Evolutionary conservation across 441 rosid species (phyloP).

Genomic region (Biscutella auriculata): DNA sequence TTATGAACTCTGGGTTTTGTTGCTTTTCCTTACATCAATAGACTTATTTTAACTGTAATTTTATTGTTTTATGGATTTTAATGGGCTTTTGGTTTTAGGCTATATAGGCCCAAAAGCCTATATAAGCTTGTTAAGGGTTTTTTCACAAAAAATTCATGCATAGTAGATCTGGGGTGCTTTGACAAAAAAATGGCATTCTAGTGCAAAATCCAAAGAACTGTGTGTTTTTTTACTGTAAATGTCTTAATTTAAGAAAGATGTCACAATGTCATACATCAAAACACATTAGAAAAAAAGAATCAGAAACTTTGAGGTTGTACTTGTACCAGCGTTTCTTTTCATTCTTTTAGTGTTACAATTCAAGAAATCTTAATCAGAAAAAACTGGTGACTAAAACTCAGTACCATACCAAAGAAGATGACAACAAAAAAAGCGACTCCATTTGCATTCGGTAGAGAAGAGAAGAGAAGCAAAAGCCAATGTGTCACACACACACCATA

Average conservation of each 20-base stretch:
- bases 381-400: conserved; percentile 14
- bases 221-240: neutral
- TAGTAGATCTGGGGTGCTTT: too few species aligned
- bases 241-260: neutral
- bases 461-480: neutral
- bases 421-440: neutral
- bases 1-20: conserved; percentile 26
- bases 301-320: neutral
- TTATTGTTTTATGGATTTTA: neutral
- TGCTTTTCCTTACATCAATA: neutral
- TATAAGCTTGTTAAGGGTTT: too few species aligned
- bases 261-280: neutral
- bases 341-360: conserved; percentile 21
- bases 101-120: too few species aligned
- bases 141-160: too few species aligned
- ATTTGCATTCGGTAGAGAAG: neutral
- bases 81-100: neutral
- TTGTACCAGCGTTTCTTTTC: conserved; percentile 9
- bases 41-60: neutral
- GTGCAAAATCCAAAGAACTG: too few species aligned
- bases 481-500: neutral
- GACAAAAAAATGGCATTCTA: too few species aligned
- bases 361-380: conserved; percentile 1
- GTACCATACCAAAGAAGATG: conserved; percentile 11
- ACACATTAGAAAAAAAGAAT: neutral